Conservation (phyloP, 352 stramenopile species). For the Pythium guiyangense region DNA sequence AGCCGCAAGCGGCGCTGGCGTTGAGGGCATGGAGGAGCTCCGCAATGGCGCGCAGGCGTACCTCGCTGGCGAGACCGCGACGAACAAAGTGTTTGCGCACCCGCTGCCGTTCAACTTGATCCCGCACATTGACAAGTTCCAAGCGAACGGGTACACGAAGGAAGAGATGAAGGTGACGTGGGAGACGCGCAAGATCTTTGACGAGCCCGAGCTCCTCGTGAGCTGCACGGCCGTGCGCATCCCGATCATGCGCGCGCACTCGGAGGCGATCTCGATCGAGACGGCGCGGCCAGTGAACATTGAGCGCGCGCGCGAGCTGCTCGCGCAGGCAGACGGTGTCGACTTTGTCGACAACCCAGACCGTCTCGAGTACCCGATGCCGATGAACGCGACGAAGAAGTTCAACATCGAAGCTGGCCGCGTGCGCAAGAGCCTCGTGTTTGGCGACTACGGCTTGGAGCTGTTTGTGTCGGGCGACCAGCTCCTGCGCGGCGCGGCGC, state of each 20-base stretch:
- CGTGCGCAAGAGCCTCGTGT: conserved; percentile 92
- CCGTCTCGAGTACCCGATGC: conserved; percentile 94
- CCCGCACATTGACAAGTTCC: conserved; percentile 99
- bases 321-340: conserved; percentile 89
- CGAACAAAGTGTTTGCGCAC: conserved; percentile 95
- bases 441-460: conserved; percentile 95
- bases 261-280: conserved; percentile 95
- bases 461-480: conserved; percentile 98
- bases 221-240: conserved; percentile 96
- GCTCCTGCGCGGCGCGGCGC: conserved; percentile 93
- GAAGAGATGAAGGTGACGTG: conserved; percentile 99
- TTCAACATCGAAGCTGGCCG: conserved; percentile 98
- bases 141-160: conserved; percentile 98
- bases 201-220: conserved; percentile 69
- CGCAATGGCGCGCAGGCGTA: conserved; percentile 79
- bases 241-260: conserved; percentile 96
- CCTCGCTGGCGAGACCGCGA: conserved; percentile 62
- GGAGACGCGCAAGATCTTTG: conserved; percentile 98
- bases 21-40: conserved; percentile 95
- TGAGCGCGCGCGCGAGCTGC: conserved; percentile 71
- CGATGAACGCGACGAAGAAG: conserved; percentile 94
- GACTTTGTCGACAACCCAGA: conserved; percentile 91
- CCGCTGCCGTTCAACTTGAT: conserved; percentile 99
- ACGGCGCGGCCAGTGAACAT: conserved; percentile 89
- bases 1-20: conserved; percentile 89